Base-by-base conservation (phyloP, 1,284 basidiomycete species). In the Cryptococcus sp. region DNA sequence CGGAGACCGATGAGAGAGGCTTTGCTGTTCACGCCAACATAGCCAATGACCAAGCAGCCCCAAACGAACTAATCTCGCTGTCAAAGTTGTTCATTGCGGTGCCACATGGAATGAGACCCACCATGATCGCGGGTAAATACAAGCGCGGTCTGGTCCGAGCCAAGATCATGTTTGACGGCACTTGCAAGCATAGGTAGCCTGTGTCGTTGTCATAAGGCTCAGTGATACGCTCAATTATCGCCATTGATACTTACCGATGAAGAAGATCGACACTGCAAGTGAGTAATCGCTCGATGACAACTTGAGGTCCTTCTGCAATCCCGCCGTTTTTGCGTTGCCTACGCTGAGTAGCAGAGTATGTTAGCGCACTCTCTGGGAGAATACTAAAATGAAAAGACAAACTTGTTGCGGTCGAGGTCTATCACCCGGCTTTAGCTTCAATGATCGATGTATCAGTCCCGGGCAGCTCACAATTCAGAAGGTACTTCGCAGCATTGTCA, bases 261-360 rank as follows among this genome's bases (percentile, higher is more conserved):
- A 71, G 62, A 71, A 71, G 53, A 71, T 70, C 5, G 64, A 73
- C 3, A 77, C 69, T 8, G 72, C 66, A 3, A 77, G 69, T n/a
- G 73, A 60, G 40, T 71, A 65, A 50, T 68, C 63, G 1, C 60
- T 48, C 13, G 66, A 65, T n/a, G 63, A 56, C 16, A 79, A 66
- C 5, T 65, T 47, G 13, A 78, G 68, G 35, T 69, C 66, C 8
- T 31, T 50, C 49, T 73, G 57, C 72, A 80, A 74, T 3, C 77
- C 78, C 5, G 70, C 73, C 7, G 72, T 66, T 35, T 71, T 64
- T 3, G 31, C 31, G 8, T 35, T 35, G 13, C 31, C 31, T 3
- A 35, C 31, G 31, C 31, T 35, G 31, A 8, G 13, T 35, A 35
- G 31, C 5, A 35, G 31, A 35, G 7, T 8, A 35, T 2, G 8